Conservation (phyloP, 768 basidiomycete species). For the Boletus patriciae region DNA sequence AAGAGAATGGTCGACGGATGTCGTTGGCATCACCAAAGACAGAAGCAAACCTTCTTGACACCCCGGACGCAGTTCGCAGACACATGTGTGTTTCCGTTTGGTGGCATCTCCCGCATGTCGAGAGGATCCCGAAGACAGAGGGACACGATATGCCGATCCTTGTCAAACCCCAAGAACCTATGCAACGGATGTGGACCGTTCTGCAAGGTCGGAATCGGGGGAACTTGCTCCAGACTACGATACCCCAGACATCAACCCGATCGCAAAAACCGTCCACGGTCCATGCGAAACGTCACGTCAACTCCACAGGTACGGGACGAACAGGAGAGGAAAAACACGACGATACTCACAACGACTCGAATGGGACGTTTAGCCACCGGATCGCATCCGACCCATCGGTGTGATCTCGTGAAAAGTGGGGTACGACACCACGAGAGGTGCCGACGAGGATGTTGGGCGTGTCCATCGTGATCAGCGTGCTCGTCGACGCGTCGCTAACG, state of each 20-base stretch:
- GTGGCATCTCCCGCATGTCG: conserved; percentile 66
- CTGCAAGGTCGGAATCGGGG: conserved; percentile 66
- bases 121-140: conserved; percentile 66
- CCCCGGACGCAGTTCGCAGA: conserved; percentile 64
- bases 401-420: conserved; percentile 72
- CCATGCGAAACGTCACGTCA: background rate
- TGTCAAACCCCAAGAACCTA: conserved; percentile 57
- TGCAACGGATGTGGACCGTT: conserved; percentile 57
- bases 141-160: conserved; percentile 50
- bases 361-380: conserved; percentile 67
- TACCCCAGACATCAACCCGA: background rate
- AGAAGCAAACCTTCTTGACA: conserved; percentile 58
- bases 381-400: conserved; percentile 46
- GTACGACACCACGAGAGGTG: conserved; percentile 73
- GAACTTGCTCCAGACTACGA: conserved; percentile 60
- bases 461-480: conserved; percentile 39
- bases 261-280: background rate
- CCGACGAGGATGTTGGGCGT: conserved; percentile 64
- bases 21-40: background rate
- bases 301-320: background rate
- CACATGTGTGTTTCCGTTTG: conserved; percentile 62
- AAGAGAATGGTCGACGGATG: background rate
- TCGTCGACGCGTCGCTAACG: background rate
- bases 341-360: conserved; percentile 77
- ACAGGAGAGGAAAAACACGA: background rate